phyloP scores from a whole-genome alignment of 1,284 basidiomycete genomes.

The Ustilago cynodontis region DNA sequence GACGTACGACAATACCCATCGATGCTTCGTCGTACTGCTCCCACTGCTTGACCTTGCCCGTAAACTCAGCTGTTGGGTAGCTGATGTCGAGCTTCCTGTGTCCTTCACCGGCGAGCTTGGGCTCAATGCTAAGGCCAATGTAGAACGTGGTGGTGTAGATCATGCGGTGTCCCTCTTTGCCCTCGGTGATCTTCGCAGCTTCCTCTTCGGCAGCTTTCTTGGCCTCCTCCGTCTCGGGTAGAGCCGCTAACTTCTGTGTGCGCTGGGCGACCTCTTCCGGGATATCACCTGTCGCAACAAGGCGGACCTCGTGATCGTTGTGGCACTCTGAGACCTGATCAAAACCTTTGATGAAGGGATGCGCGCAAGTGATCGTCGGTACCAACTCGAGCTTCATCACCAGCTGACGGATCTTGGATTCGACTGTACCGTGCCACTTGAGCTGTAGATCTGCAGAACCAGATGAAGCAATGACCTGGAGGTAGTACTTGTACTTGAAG shows the following conservation, averaged over 20 bases:
- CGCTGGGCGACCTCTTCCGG: slow-evolving; percentile 64
- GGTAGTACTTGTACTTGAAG: slow-evolving; percentile 94
- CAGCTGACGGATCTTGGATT: slow-evolving; percentile 92
- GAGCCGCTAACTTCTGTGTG: slow-evolving; percentile 55
- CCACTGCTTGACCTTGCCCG: slow-evolving; percentile 94
- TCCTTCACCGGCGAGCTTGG: slow-evolving; percentile 75
- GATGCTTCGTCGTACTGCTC: slow-evolving; percentile 91
- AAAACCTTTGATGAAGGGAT: slow-evolving; percentile 95
- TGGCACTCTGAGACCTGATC: slow-evolving; percentile 87
- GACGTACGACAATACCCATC: slow-evolving; percentile 94
- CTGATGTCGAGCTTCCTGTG: slow-evolving; percentile 89
- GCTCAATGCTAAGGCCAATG: slow-evolving; percentile 92
- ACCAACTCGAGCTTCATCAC: slow-evolving; percentile 98
- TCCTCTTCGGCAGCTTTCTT: slow-evolving; percentile 56
- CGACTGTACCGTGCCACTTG: slow-evolving; percentile 98
- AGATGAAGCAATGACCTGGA: slow-evolving; percentile 94
- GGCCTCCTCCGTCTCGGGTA: slow-evolving; percentile 56
- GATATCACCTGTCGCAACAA: slow-evolving; percentile 63
- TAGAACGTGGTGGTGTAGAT: slow-evolving; percentile 96
- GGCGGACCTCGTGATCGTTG: slow-evolving; percentile 76
- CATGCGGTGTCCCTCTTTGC: slow-evolving; percentile 74
- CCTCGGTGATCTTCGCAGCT: slow-evolving; percentile 54
- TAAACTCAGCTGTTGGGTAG: slow-evolving; percentile 95
- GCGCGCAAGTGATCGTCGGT: slow-evolving; percentile 88
- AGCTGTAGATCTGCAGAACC: slow-evolving; percentile 85